Evolutionary conservation across 352 stramenopile genomes (phyloP), one percentile per base, ranked within the genome.

Genomic region (Phytopythium kandeliae): DNA sequence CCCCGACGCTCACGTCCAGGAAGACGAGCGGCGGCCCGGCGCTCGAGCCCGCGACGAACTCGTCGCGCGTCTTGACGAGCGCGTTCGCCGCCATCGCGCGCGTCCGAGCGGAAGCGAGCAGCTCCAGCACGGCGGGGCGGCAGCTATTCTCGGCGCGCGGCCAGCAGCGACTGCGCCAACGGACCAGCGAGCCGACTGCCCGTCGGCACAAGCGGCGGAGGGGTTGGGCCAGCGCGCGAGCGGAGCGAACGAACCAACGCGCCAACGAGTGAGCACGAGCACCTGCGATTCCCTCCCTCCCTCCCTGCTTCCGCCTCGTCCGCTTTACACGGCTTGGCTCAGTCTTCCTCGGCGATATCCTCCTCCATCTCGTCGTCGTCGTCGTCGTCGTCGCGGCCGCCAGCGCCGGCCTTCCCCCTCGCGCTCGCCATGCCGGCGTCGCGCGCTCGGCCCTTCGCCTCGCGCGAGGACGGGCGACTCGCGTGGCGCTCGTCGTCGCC

Each of bases 321-420:
- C 28, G 28, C 4, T 9, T 31, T 9, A 4, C 9, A 9, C 9
- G 28, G 28, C 55, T 72, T 11, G 11, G 12, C 11, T 46, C 62
- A 81, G 21, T 83, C 68, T 37, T 86, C 79, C 17, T 89, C 79
- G 1, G 58, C 75, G 57, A 92, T 92, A 31, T 89, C 82, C 69
- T 91, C 82, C 49, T 90, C 76, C 69, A 92, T 69, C 33, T 90
- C 81, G 31, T 85, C 80, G 26, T 86, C 80, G 22, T 85, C 80
- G 26, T 86, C 80, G 22, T 87, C 75, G 15, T 79, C 60, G 13
- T 69, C 51, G 34, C 48, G 53, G 26, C 51, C 45, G 22, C 3
- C 51, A 35, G 62, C 40, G 21, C 19, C 45, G 17, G 33, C 16
- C 26, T 58, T 46, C 5, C 40, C 40, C 21, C 24, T n/a, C 13